Evolutionary conservation across 441 rosid species (phyloP).

Genomic region (Mallotus japonicus): DNA sequence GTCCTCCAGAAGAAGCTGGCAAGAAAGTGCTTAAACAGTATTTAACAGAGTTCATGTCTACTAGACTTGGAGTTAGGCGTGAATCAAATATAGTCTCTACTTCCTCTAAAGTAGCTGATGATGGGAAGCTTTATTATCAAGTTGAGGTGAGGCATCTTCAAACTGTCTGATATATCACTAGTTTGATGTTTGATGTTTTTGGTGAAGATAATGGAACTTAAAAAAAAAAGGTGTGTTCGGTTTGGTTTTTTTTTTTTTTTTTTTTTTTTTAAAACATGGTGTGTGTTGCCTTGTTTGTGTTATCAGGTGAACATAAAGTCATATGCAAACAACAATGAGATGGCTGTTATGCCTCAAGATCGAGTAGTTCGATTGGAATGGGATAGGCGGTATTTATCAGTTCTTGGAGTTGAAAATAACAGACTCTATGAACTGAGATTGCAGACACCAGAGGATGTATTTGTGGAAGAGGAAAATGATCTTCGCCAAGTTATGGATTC

Average conservation of each 20-base stretch:
- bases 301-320: conserved; percentile 89
- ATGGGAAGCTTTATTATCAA: conserved; percentile 84
- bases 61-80: conserved; percentile 84
- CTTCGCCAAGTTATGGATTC: too few species aligned
- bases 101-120: conserved; percentile 81
- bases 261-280: too few species aligned
- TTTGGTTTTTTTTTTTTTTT: too few species aligned
- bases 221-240: too few species aligned
- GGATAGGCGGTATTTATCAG: too few species aligned
- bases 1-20: conserved; percentile 82
- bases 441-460: too few species aligned
- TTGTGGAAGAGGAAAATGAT: too few species aligned
- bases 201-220: background rate
- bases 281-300: background rate
- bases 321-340: conserved; percentile 80
- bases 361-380: conserved; percentile 50
- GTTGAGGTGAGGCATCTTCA: conserved; percentile 60
- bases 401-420: too few species aligned
- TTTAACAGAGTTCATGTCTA: conserved; percentile 95
- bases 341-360: conserved; percentile 90
- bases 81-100: conserved; percentile 63
- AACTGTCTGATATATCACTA: too few species aligned
- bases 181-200: background rate
- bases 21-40: conserved; percentile 75
- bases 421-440: too few species aligned